These are phyloP conservation scores for Mycena kentingensis DNA, from an alignment of 768 basidiomycete genomes.

Conservation along the genomic window DNA sequence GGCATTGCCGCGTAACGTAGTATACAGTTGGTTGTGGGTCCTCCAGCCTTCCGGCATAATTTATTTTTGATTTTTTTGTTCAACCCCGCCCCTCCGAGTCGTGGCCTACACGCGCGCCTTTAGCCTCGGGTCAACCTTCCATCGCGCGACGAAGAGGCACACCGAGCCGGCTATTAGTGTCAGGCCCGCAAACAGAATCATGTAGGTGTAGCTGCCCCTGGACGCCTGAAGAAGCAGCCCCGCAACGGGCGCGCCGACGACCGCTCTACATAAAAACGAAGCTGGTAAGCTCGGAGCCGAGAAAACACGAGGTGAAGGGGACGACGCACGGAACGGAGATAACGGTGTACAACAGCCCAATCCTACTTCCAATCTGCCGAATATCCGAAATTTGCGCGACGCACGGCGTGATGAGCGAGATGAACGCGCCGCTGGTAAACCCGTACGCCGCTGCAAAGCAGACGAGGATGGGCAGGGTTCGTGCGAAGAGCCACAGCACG, in stretches of 20 bases:
- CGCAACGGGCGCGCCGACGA: conserved; percentile 67
- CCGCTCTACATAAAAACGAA: conserved; percentile 45
- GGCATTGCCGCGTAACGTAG: no score
- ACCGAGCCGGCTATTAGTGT: conserved; percentile 61
- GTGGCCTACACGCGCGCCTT: not conserved
- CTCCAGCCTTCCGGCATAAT: no score
- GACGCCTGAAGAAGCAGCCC: conserved; percentile 53
- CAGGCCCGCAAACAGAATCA: conserved; percentile 63
- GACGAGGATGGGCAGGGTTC: conserved; percentile 42
- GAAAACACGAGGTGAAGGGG: not conserved
- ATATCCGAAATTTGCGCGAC: conserved; percentile 67
- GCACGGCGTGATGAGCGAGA: conserved; percentile 67
- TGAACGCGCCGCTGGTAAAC: conserved; percentile 67
- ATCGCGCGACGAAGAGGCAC: conserved; percentile 48
- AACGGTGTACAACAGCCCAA: conserved; percentile 67
- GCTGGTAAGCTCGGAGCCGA: conserved; percentile 1
- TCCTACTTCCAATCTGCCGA: conserved; percentile 58
- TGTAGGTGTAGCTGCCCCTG: conserved; percentile 48
- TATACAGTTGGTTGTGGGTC: no score
- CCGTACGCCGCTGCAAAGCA: conserved; percentile 61
- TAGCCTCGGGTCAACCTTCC: not conserved
- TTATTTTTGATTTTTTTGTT: no score
- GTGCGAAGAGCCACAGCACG: conserved; percentile 56
- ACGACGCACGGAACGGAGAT: conserved; percentile 70
- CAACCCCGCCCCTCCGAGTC: no score